Evolutionary conservation across 1,284 basidiomycete genomes (phyloP).

Genomic region (Malassezia slooffiae): DNA sequence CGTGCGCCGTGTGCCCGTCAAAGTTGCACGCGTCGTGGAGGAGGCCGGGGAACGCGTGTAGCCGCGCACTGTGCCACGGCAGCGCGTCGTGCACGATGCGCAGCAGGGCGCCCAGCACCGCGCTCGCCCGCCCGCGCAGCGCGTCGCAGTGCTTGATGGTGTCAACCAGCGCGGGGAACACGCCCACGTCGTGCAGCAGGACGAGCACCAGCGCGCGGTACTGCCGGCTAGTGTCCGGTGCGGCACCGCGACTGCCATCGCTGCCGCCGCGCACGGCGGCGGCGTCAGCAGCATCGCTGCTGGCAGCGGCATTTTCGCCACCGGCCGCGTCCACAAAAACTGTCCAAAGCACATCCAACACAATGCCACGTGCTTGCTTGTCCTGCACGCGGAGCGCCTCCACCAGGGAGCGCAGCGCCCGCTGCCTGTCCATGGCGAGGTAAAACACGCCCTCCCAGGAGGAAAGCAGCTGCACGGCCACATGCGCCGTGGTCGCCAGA

Average conservation of each 20-base stretch:
- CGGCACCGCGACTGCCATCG: too few relatives aligned
- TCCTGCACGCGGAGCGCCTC: constrained; percentile 78
- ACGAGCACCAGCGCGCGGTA: constrained; percentile 80
- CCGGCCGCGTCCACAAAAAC: too few relatives aligned
- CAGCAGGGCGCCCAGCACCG: constrained; percentile 82
- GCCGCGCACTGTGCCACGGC: constrained; percentile 68
- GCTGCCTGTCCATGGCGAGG: constrained; percentile 77
- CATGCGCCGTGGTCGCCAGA: constrained; percentile 69
- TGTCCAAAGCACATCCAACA: too few relatives aligned
- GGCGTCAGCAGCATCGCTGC: too few relatives aligned
- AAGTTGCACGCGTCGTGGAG: constrained; percentile 73
- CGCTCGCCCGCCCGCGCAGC: constrained; percentile 54
- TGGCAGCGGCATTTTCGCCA: too few relatives aligned
- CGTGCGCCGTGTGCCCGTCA: constrained; percentile 40
- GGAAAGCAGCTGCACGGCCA: constrained; percentile 64
- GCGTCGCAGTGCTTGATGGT: constrained; percentile 25
- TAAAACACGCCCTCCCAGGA: constrained; percentile 94
- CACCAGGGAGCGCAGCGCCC: constrained; percentile 72
- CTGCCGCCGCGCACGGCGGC: too few relatives aligned
- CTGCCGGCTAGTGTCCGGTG: too few relatives aligned
- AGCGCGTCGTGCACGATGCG: constrained; percentile 77
- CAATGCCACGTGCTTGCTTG: constrained; percentile 64
- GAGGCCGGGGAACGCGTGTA: constrained; percentile 72
- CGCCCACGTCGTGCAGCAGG: constrained; percentile 73
- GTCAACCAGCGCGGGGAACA: constrained; percentile 48